phyloP scores from a whole-genome alignment of 129 eudicot genomes.

The Silybum marianum region DNA sequence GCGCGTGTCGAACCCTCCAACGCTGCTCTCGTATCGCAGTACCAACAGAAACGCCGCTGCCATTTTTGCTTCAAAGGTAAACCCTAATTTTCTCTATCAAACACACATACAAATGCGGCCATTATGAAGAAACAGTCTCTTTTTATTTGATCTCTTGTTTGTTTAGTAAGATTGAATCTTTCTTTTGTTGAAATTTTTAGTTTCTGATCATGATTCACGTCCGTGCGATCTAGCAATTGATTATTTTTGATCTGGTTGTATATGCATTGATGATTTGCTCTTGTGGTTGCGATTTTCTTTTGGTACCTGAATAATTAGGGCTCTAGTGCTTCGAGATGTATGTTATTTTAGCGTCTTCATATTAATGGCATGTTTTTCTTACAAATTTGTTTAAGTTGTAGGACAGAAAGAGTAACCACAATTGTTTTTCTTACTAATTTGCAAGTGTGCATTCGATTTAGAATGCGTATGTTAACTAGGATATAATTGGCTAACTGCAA shows the following conservation, averaged over 20 bases:
- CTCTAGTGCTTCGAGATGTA: neutral
- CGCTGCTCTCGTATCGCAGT: slow-evolving; percentile 1
- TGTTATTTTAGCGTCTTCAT: neutral
- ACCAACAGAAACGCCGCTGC: slow-evolving; percentile 22
- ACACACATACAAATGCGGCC: neutral
- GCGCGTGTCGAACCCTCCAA: neutral
- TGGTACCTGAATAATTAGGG: neutral
- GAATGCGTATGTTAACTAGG: too few relatives aligned
- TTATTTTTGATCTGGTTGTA: neutral
- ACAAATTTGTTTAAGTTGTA: neutral
- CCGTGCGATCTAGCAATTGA: neutral
- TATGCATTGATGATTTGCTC: neutral
- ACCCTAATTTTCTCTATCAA: slow-evolving; percentile 15
- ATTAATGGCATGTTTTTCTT: neutral
- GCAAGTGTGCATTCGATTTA: too few relatives aligned
- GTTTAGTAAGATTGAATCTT: neutral
- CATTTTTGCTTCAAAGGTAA: slow-evolving; percentile 22
- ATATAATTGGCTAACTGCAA: too few relatives aligned
- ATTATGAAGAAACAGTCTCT: neutral
- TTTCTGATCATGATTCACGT: neutral
- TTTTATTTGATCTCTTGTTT: neutral
- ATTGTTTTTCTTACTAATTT: neutral
- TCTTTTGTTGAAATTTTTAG: neutral
- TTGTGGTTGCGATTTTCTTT: neutral
- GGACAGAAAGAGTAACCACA: neutral